Evolutionary conservation across 2,329 filamentous ascomycete species (phyloP), one percentile per base, ranked within the genome.

Genomic region (Aureobasidium sp.): DNA sequence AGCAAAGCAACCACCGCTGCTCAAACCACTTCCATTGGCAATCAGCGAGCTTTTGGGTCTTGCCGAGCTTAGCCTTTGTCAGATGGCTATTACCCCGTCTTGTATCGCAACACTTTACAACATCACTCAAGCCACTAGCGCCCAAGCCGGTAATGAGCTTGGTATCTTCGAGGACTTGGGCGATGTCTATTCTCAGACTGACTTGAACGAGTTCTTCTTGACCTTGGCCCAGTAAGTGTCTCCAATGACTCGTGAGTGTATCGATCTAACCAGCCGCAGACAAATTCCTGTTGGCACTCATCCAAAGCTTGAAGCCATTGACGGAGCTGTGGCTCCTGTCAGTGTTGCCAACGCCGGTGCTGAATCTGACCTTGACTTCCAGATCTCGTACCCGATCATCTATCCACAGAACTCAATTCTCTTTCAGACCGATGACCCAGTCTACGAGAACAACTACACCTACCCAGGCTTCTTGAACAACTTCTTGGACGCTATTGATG

Each of bases 401-500:
- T 81, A 75, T 68, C 80, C 80, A 0, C 79, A 81, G 64, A 71
- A 73, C 39, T 66, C 75, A 0, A 73, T 77, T 14, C 70, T 79
- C 47, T 80, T 74, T 68, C 77, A 79, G 66, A 76, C 77, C 0
- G 80, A 82, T 62, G 80, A 81, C 64, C 70, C 74, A 31, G 61
- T 70, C 31, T 77, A 77, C 62, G 70, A 77, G 72, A 65, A 66
- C 14, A 71, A 77, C 63, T 75, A 76, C 61, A 71, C 65, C 5
- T 75, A 70, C 62, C 31, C 61, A 79, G 69, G 68, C 34, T 47
- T 79, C 65, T 64, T 79, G 27, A 77, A 77, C 71, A 80, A 75
- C 60, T 79, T 81, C 68, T 69, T 79, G 51, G 79, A 82, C 62
- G 81, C 80, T 31, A 74, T 82, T 42, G 80, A 82, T 66, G 80